phyloP scores from a whole-genome alignment of 192 early-diverging fungal genomes.

The Backusella sp. region DNA sequence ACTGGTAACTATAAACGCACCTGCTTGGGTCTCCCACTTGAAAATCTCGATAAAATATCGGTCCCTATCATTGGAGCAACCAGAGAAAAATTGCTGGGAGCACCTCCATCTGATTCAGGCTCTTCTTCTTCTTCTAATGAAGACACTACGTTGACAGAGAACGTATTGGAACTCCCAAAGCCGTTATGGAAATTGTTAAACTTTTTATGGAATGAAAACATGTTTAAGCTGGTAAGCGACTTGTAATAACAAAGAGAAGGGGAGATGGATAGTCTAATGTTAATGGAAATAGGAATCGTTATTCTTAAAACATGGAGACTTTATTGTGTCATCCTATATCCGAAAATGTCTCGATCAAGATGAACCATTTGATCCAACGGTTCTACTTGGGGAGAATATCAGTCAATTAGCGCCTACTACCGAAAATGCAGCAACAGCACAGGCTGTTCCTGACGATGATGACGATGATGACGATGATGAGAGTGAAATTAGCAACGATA shows the following conservation, averaged over 20 bases:
- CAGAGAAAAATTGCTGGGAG: background rate
- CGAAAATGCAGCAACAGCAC: background rate
- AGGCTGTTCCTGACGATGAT: background rate
- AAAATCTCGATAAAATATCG: slow-evolving; percentile 60
- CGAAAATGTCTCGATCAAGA: slow-evolving; percentile 82
- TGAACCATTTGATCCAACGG: slow-evolving; percentile 56
- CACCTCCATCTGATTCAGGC: background rate
- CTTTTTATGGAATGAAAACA: slow-evolving; percentile 63
- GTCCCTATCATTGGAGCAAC: slow-evolving; percentile 41
- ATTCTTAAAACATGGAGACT: slow-evolving; percentile 66
- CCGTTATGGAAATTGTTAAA: slow-evolving; percentile 64
- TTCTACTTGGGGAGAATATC: slow-evolving; percentile 30
- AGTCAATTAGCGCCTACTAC: background rate
- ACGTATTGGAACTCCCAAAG: background rate
- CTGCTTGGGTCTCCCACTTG: slow-evolving; percentile 73
- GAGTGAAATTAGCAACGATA: background rate
- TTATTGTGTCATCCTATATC: slow-evolving; percentile 59
- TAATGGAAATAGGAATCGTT: slow-evolving; percentile 53
- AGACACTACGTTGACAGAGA: background rate
- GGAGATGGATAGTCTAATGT: slow-evolving; percentile 23
- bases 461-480: background rate
- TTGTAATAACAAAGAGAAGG: background rate
- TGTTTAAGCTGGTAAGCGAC: slow-evolving; percentile 57
- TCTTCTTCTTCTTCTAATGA: background rate
- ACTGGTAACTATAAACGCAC: slow-evolving; percentile 68